Percentiles rank a stretch among this genome's conserved stretches.
These are phyloP conservation scores for Neurospora sp. DNA, from an alignment of 495 filamentous ascomycete genomes.

Conservation along the genomic window DNA sequence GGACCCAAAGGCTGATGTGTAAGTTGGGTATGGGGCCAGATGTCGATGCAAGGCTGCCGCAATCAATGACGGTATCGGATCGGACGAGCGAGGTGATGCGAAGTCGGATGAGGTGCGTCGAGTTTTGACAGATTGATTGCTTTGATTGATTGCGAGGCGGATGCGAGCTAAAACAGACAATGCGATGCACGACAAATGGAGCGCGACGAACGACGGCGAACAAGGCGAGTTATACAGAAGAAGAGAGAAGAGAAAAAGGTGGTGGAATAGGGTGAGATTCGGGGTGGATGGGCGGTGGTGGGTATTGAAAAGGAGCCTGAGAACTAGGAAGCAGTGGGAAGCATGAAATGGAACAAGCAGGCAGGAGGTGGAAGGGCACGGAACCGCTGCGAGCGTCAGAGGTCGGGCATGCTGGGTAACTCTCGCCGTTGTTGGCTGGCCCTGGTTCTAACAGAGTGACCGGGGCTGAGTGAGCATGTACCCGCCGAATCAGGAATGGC, in stretches of 20 bases:
- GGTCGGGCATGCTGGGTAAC: constrained; percentile 3
- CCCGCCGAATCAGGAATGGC: not conserved
- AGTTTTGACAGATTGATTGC: not conserved
- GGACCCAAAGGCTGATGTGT: not conserved
- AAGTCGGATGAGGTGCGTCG: not conserved
- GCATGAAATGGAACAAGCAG: constrained; percentile 19
- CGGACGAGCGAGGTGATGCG: not conserved
- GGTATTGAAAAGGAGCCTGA: constrained; percentile 22
- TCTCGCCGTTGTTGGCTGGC: not conserved
- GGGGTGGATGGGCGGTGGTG: constrained; percentile 10
- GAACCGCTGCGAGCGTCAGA: constrained; percentile 16
- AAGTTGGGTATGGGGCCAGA: not conserved
- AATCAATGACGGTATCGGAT: not conserved
- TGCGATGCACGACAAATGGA: constrained; percentile 7
- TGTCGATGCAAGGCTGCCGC: not conserved
- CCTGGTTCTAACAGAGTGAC: not conserved
- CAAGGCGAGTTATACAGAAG: constrained; percentile 22
- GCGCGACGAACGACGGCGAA: constrained; percentile 19
- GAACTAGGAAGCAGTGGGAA: not conserved
- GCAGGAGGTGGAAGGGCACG: constrained; percentile 22
- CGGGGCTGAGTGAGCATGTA: not conserved
- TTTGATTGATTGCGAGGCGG: not conserved
- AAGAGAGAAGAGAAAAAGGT: constrained; percentile 16
- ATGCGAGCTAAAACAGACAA: constrained; percentile 13
- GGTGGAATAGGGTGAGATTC: constrained; percentile 9